Evolutionary conservation across 768 basidiomycete species (phyloP), one percentile per base, ranked within the genome.

Genomic region (Termitomyces sp.): DNA sequence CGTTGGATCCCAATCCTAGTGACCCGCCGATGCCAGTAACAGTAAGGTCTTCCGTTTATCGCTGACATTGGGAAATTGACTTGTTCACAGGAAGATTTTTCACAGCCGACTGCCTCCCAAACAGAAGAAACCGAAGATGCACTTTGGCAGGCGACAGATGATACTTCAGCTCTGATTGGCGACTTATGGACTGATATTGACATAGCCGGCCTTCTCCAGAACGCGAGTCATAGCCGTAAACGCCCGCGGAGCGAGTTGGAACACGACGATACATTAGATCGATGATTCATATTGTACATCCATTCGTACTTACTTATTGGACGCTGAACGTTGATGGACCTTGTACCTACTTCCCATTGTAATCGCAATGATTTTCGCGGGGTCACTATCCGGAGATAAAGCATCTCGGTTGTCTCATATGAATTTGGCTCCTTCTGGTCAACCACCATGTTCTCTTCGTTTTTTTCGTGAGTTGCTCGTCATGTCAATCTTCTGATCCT

Each of bases 401-500:
- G 32, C 47, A 12, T 17, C 11, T 35, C 47, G n/a, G 54, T 35
- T 56, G 62, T 63, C 43, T 61, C 60, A 57, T 58, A 37, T 54
- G 10, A 46, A 44, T 44, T 54, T 50, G 29, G 38, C 29, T 46
- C 16, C 58, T 57, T 44, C 54, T 57, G 56, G 59, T 55, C 3
- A 49, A 66, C 73, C 63, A 78, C 70, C 75, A 91, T 92, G 90
- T 90, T 92, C 75, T 83, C 87, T 57, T 83, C 86, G 6, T 69
- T 89, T 57, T 85, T 90, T 65, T 89, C 88, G 90, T 91, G 69
- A 83, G 90, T 85, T 14, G 19, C 48, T 41, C 50, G 54, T 35
- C 21, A 6, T 50, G 14, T 48, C 31, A 9, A 50, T 6, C 38
- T 51, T 55, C 35, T 8, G 47, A 35, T 57, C 46, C 59, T 55